These are phyloP conservation scores for Aphanomyces euteiches DNA, from an alignment of 352 stramenopile species.

Conservation along the genomic window DNA sequence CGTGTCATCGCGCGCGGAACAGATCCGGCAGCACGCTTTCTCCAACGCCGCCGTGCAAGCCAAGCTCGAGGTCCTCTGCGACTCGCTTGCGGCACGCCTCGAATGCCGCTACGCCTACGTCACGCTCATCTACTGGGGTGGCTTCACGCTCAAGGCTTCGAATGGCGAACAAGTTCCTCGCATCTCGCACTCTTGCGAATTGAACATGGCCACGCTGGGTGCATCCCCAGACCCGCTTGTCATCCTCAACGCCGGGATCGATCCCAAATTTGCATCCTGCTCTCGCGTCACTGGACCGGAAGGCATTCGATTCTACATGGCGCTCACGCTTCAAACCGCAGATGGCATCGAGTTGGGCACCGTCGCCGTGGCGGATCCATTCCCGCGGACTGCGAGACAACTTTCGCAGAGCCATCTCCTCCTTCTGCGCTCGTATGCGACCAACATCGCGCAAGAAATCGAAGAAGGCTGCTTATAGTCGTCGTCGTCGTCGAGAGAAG, in stretches of 20 bases:
- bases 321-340: slow-evolving; percentile 1
- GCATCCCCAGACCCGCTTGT: not conserved
- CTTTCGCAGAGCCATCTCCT: slow-evolving; percentile 2
- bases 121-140: slow-evolving; percentile 2
- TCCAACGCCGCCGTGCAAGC: slow-evolving; percentile 2
- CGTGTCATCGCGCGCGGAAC: not conserved
- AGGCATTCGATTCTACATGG: slow-evolving; percentile 18
- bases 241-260: slow-evolving; percentile 9
- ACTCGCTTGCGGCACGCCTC: not conserved
- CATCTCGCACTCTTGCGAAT: not conserved
- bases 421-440: slow-evolving; percentile 8
- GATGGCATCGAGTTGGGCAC: slow-evolving; percentile 28
- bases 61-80: slow-evolving; percentile 11
- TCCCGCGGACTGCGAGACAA: not conserved
- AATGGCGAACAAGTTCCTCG: not conserved
- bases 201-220: slow-evolving; percentile 6
- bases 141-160: slow-evolving; percentile 19
- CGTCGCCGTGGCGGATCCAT: not conserved
- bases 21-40: slow-evolving; percentile 22
- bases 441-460: slow-evolving; percentile 24
- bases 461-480: slow-evolving; percentile 4
- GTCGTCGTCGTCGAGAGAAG: not conserved
- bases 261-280: slow-evolving; percentile 5
- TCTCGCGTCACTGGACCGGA: slow-evolving; percentile 13
- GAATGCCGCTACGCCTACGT: slow-evolving; percentile 18